Base-by-base conservation (phyloP, 495 filamentous ascomycete species). In the Chaetomium cochliodes region DNA sequence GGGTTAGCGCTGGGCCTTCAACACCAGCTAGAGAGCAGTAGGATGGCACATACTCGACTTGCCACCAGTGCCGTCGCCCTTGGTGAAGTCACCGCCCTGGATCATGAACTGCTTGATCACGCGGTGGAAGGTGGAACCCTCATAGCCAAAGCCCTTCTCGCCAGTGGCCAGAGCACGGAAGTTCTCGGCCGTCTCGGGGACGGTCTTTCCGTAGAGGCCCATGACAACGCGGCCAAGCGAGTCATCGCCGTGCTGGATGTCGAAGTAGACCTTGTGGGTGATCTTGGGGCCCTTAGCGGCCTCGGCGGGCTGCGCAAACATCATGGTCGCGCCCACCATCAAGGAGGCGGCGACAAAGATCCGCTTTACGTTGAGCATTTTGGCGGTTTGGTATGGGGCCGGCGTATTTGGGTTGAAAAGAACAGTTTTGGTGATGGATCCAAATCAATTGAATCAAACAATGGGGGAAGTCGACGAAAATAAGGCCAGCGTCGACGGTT, bases 81-180 rank as follows among this genome's bases (percentile, higher is more conserved):
- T 91, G 77, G 96, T 99, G 82, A 99, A 99, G 81, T 99, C 96
- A 80, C 96, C 94, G 76, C 94, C 94, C 81, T 98, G 94, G 76
- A 97, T 97, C 94, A 98, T 98, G 83, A 98, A 98, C 62, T 89
- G 72, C 83, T 93, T 92, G 83, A 98, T 98, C 73, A 98, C 96
- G 80, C 94, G 91, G 86, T 98, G 94, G 89, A 98, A 98, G 76
- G 79, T 86, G 25, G 92, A 97, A 41, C 92, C 93, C 78, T 97
- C 87, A 77, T 97, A 98, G 62, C 94, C 94, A 74, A 90, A 97
- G 72, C 91, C 94, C 80, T 97, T 91, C 87, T 99, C 92, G 67
- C 94, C 94, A 64, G 94, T 98, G 70, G 93, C 91, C 67, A 99
- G 85, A 77, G 91, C 93, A 70, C 92, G 90, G 88, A 98, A 98